Conservation (phyloP, 805 yeast genomes). For the Isabelozyma pseudorhagii region DNA sequence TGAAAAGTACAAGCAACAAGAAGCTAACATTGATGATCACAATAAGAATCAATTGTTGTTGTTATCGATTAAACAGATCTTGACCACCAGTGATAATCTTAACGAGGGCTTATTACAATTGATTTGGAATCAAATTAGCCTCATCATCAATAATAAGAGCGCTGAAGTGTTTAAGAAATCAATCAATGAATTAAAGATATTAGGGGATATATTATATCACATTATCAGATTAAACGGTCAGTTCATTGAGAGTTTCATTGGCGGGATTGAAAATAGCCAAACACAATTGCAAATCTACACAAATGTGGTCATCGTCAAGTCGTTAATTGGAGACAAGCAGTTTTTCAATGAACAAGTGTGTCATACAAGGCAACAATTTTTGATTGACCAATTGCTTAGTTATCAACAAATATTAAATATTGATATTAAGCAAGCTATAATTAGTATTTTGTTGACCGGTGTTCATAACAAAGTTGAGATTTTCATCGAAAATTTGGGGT, state of each 20-base stretch:
- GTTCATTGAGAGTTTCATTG: constrained; percentile 8
- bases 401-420: background rate
- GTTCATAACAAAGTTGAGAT: constrained; percentile 53
- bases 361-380: background rate
- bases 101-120: constrained; percentile 14
- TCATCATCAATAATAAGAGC: constrained; percentile 6
- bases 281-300: constrained; percentile 19
- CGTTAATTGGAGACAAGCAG: constrained; percentile 12
- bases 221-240: constrained; percentile 8
- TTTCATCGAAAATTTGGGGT: constrained; percentile 43
- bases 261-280: constrained; percentile 11
- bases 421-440: constrained; percentile 40
- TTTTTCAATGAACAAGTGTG: background rate
- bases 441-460: constrained; percentile 57
- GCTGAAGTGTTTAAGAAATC: constrained; percentile 8
- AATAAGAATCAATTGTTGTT: constrained; percentile 10
- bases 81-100: constrained; percentile 9
- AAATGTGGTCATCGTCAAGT: constrained; percentile 31
- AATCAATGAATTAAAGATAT: constrained; percentile 24
- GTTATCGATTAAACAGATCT: constrained; percentile 17
- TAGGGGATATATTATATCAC: constrained; percentile 34
- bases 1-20: constrained; percentile 11
- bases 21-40: constrained; percentile 10
- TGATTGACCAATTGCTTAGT: background rate
- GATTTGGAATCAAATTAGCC: constrained; percentile 16